Evolutionary conservation across 169 alveolate genomes (phyloP), one percentile per base, ranked within the genome.

Genomic region (Blepharisma undulans): DNA sequence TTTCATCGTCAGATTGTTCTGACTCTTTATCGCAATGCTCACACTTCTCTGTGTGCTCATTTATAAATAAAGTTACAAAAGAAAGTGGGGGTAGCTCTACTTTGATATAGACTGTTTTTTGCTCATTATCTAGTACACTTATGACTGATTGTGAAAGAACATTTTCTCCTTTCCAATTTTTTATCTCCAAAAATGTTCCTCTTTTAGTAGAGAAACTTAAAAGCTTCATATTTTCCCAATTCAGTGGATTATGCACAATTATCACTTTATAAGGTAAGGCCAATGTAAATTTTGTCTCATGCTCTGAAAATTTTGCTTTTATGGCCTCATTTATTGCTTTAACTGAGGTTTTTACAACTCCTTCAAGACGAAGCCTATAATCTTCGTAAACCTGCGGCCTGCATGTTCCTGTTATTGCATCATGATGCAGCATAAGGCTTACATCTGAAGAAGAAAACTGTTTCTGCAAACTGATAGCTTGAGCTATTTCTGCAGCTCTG

Each of bases 331-430:
- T 48, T 48, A 48, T 48, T 3, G 66, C 66, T 48, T 48, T 48
- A 0, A 48, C 66, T 48, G 66, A 48, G 12, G 66, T 48, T 48
- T 48, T 48, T 48, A 48, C 66, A 2, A 48, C 86, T 27, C 10
- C 34, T 78, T 78, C 60, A 7, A 78, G 60, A 12, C 34, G 34
- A 27, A 27, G 29, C 8, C 10, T 25, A 82, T 96, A 96, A 92
- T 96, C 96, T 72, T 90, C 87, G 72, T 95, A 86, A 30, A 96
- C 98, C 80, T 90, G 95, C 89, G 92, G 92, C 86, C 92, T 96
- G 77, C 89, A 92, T 4, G 98, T 97, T 88, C 98, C 98, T 21
- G 97, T 76, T 78, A 95, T 93, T 2, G 98, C 98, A 90, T 97
- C 98, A 84, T 97, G 98, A 93, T 97, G 98, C 92, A 92, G 90